Base-by-base conservation (phyloP, 1,284 basidiomycete species). In the Coriolopsis trogii region DNA sequence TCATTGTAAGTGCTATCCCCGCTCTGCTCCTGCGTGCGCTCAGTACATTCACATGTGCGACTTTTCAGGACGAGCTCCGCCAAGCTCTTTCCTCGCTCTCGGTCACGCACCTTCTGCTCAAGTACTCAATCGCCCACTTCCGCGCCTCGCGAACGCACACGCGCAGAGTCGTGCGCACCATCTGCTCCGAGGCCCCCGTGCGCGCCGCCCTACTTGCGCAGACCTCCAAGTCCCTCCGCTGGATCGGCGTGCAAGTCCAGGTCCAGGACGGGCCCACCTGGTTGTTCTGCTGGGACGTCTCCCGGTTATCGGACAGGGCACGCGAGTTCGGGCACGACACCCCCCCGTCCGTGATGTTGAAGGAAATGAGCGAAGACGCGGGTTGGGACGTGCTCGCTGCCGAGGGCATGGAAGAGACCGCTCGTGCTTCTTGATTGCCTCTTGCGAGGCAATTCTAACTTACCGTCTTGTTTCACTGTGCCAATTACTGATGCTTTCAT, bases 331-430 rank as follows among this genome's bases (percentile, higher is more conserved):
- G 8, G n/a, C 2, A 25, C 2, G 18, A 30, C 1, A 13, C 12
- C 30, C n/a, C 39, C 4, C 16, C 23, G 30, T 16, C 29, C 5
- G 46, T 41, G 21, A 18, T 6, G 38, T 18, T 41, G 30, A 34
- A 34, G 39, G 46, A 48, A 39, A 48, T 48, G 38, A 15, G 46
- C 39, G 46, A 48, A 39, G 30, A 48, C 23, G 46, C 21, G 21
- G 46, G 46, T 2, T 28, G 46, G 46, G 39, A 48, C 6, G 30
- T 48, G n/a, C 37, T 48, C 9, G 3, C 5, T 6, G 39, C 38
- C 6, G 39, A 48, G 39, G 38, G 28, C 30, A 48, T 48, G 39
- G 38, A 24, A 16, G 38, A 28, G 30, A n/a, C 25, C 20, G 38
- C 30, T 18, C 13, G 29, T 31, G 33, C 33, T 4, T n/a, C n/a